phyloP scores from a whole-genome alignment of 805 yeast genomes.

The Tetrapisispora pingtungensis region DNA sequence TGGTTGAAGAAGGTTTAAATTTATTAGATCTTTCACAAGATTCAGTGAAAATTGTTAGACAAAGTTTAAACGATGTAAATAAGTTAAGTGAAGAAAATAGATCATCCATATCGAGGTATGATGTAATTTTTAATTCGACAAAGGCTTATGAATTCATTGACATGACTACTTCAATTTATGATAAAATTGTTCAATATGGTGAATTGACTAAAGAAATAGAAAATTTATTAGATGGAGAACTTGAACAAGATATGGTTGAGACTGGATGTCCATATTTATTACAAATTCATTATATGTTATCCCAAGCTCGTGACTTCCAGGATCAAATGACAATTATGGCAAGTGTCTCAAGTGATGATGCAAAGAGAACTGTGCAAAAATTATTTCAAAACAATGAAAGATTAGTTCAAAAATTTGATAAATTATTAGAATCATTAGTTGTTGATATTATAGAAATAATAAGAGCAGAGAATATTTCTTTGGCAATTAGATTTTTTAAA shows the following conservation, averaged over 20 bases:
- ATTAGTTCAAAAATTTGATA: slow-evolving; percentile 51
- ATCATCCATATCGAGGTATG: slow-evolving; percentile 54
- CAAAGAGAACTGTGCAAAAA: slow-evolving; percentile 51
- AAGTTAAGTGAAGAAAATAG: slow-evolving; percentile 45
- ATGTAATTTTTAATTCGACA: slow-evolving; percentile 57
- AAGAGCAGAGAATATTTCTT: slow-evolving; percentile 54
- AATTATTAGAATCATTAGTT: slow-evolving; percentile 52
- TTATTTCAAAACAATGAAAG: slow-evolving; percentile 23
- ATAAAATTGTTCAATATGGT: slow-evolving; percentile 49
- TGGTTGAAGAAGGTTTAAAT: slow-evolving; percentile 39
- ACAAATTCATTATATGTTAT: slow-evolving; percentile 58
- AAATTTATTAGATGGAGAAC: slow-evolving; percentile 40
- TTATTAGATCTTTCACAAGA: slow-evolving; percentile 32
- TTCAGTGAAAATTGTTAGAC: slow-evolving; percentile 42
- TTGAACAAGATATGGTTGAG: slow-evolving; percentile 19
- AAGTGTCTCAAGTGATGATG: slow-evolving; percentile 47
- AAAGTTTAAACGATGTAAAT: slow-evolving; percentile 36
- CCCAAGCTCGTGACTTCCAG: slow-evolving; percentile 62
- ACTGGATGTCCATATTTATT: slow-evolving; percentile 47
- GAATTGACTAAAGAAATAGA: slow-evolving; percentile 42
- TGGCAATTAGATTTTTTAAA: slow-evolving; percentile 63
- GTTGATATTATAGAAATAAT: slow-evolving; percentile 63
- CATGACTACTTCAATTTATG: slow-evolving; percentile 55
- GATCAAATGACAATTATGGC: slow-evolving; percentile 63
- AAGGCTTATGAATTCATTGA: slow-evolving; percentile 60